Evolutionary conservation across 164 flowering plant species (phyloP).

Genomic region (Dillenia turbinata): DNA sequence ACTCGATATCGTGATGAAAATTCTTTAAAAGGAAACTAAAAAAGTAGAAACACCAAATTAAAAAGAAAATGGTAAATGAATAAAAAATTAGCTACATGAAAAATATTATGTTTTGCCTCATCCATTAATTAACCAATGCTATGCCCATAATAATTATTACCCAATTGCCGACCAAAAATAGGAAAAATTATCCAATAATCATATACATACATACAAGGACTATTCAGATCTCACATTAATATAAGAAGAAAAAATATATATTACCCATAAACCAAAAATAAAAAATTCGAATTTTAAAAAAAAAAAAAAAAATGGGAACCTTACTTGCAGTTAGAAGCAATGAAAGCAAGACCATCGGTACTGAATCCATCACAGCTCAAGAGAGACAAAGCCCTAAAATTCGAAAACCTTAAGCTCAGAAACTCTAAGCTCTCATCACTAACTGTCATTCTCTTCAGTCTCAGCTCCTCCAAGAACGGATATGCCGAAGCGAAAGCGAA

Average conservation of each 20-base stretch:
- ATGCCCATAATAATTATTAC: no score
- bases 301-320: slow-evolving; percentile 4
- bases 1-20: no score
- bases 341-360: slow-evolving; percentile 62
- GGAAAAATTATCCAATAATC: no score
- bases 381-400: slow-evolving; percentile 55
- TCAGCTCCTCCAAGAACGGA: slow-evolving; percentile 67
- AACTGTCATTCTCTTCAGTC: slow-evolving; percentile 66
- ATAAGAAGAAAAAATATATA: not conserved
- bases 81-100: no score
- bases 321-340: slow-evolving; percentile 76
- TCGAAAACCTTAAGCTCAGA: slow-evolving; percentile 40
- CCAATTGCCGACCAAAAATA: no score
- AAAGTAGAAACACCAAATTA: no score
- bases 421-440: slow-evolving; percentile 70
- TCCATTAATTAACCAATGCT: no score
- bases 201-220: no score
- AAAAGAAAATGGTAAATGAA: no score
- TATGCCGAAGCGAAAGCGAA: slow-evolving; percentile 44
- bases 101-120: no score
- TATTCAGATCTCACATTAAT: not conserved
- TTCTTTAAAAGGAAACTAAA: no score
- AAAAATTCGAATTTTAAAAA: not conserved
- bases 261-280: not conserved
- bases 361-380: slow-evolving; percentile 82